A percentile compares a stretch with the other conserved stretches of the same genome.
Conservation (phyloP, 352 stramenopile species). For the Pythium plurisporium region DNA sequence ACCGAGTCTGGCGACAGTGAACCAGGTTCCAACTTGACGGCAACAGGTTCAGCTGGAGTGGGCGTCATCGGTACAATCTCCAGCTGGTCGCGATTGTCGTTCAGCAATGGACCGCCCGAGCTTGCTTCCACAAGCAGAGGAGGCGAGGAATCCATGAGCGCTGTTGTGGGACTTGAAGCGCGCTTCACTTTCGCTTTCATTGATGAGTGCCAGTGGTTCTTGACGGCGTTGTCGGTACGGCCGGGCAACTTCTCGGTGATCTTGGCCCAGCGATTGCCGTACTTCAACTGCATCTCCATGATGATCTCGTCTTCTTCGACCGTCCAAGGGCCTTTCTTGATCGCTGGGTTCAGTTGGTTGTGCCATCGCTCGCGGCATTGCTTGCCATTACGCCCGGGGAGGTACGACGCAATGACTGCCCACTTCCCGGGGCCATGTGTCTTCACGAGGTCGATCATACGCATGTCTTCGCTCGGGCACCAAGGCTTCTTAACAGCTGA, state of each 20-base stretch:
- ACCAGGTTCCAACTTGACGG: conserved; percentile 16
- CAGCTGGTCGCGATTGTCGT: neutral
- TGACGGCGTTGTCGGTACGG: conserved; percentile 95
- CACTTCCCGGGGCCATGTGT: conserved; percentile 64
- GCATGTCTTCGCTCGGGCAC: conserved; percentile 52
- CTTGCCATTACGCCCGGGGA: conserved; percentile 82
- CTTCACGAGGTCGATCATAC: conserved; percentile 57
- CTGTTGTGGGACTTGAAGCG: too few species aligned
- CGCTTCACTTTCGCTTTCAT: conserved; percentile 57
- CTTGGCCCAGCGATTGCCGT: conserved; percentile 97
- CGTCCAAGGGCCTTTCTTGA: conserved; percentile 78
- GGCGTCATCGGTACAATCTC: neutral
- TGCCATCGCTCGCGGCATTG: conserved; percentile 88
- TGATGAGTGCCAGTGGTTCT: conserved; percentile 95
- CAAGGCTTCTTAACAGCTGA: conserved; percentile 64
- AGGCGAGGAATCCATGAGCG: too few species aligned
- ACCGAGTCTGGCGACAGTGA: conserved; percentile 34
- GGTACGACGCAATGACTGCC: conserved; percentile 79
- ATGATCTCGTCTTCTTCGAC: conserved; percentile 86
- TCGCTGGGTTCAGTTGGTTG: conserved; percentile 78
- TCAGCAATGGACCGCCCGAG: neutral
- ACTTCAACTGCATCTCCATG: conserved; percentile 67
- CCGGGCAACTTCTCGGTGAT: conserved; percentile 96
- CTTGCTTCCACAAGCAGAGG: too few species aligned
- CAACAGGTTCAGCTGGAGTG: neutral